Evolutionary conservation across 2,329 filamentous ascomycete species (phyloP).

Genomic region (Scedosporium apiospermum): DNA sequence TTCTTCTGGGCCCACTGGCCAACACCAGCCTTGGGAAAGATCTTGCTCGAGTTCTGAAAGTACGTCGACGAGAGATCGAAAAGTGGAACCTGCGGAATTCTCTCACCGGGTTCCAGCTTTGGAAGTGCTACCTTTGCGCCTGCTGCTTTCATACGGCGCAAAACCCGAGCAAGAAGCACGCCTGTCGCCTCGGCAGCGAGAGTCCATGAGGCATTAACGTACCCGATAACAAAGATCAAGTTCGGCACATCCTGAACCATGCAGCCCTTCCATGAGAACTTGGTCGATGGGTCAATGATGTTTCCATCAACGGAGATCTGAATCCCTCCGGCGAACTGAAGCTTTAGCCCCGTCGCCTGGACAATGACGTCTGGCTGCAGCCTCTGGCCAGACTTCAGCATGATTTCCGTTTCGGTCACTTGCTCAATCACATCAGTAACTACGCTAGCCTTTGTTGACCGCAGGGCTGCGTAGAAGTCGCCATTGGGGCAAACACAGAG

Average conservation of each 20-base stretch:
- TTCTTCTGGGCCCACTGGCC: too few relatives aligned
- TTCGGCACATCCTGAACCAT: constrained; percentile 63
- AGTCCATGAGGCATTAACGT: constrained; percentile 59
- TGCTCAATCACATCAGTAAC: constrained; percentile 43
- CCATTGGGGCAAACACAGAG: constrained; percentile 55
- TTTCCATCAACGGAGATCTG: constrained; percentile 44
- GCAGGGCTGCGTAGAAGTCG: constrained; percentile 45
- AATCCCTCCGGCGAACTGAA: constrained; percentile 46
- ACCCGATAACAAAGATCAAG: constrained; percentile 50
- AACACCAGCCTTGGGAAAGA: neutral
- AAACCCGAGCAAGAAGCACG: neutral
- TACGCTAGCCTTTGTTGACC: constrained; percentile 32
- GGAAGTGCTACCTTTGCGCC: neutral
- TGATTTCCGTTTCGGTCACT: constrained; percentile 37
- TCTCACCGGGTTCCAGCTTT: neutral
- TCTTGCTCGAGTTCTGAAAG: neutral
- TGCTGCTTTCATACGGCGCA: neutral
- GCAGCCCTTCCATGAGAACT: constrained; percentile 52
- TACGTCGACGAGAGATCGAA: neutral
- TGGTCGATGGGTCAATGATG: constrained; percentile 33
- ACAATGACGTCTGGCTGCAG: constrained; percentile 54
- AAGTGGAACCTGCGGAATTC: neutral
- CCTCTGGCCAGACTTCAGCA: constrained; percentile 30
- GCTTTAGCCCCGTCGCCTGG: constrained; percentile 57
- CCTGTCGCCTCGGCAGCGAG: constrained; percentile 43